Evolutionary conservation across 2,329 filamentous ascomycete species (phyloP).

Genomic region (Cytospora piceae): DNA sequence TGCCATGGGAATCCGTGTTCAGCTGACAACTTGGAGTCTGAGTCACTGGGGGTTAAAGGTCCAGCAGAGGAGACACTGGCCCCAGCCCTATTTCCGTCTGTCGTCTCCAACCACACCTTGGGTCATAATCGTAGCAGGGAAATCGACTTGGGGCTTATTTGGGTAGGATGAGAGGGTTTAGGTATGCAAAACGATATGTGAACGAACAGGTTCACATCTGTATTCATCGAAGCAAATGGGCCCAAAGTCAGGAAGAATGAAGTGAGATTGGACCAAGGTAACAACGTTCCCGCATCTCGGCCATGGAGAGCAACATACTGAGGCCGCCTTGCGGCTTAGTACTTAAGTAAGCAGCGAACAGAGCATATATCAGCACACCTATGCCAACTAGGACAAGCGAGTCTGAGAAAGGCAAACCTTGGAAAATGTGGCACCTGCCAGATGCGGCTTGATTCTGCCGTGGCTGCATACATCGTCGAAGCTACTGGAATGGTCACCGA

Average conservation of each 20-base stretch:
- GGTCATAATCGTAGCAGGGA: no score
- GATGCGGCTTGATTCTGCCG: neutral
- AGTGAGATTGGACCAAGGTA: neutral
- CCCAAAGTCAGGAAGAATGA: neutral
- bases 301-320: neutral
- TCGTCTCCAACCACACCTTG: no score
- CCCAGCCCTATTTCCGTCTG: neutral
- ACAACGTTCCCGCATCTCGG: neutral
- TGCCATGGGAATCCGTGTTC: neutral
- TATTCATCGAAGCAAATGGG: no score
- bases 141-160: neutral
- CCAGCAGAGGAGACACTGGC: neutral
- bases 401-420: neutral
- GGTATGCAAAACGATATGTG: no score
- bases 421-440: slow-evolving; percentile 1
- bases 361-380: neutral
- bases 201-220: no score
- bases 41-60: neutral
- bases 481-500: neutral
- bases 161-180: neutral
- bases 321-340: neutral
- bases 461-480: neutral
- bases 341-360: neutral
- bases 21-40: neutral
- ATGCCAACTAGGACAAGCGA: neutral